Percentiles rank a stretch among this genome's conserved stretches.
These are phyloP conservation scores for Blastobotrys buckinghamii DNA, from an alignment of 1,139 yeast genomes.

Conservation along the genomic window DNA sequence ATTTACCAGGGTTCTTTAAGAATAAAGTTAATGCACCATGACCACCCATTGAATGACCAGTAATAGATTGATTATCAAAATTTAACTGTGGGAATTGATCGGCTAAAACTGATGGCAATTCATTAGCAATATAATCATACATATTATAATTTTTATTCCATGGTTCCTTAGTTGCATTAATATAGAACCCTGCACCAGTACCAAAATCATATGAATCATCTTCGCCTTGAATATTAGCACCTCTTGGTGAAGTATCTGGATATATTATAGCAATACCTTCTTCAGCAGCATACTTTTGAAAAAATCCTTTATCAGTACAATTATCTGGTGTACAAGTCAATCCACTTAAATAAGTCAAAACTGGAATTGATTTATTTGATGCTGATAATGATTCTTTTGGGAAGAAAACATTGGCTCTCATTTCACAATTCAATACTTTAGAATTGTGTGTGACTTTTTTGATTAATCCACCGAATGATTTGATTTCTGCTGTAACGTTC, in stretches of 20 bases:
- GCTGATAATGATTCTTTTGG: slow-evolving; percentile 50
- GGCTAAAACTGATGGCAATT: slow-evolving; percentile 51
- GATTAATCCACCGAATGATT: slow-evolving; percentile 70
- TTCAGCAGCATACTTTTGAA: slow-evolving; percentile 74
- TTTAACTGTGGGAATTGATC: slow-evolving; percentile 40
- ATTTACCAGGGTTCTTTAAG: slow-evolving; percentile 65
- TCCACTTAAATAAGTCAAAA: slow-evolving; percentile 77
- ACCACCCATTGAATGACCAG: slow-evolving; percentile 99
- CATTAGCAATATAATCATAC: slow-evolving; percentile 78
- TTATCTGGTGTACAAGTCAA: slow-evolving; percentile 91
- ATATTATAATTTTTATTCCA: slow-evolving; percentile 72
- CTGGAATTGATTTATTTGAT: slow-evolving; percentile 46
- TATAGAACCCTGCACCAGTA: slow-evolving; percentile 90
- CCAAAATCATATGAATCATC: slow-evolving; percentile 89
- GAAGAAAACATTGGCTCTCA: slow-evolving; percentile 78
- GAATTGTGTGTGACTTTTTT: slow-evolving; percentile 74
- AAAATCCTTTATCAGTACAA: slow-evolving; percentile 90
- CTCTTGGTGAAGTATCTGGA: slow-evolving; percentile 97
- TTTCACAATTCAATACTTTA: slow-evolving; percentile 53
- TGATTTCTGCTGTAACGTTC: slow-evolving; percentile 36
- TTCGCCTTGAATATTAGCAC: slow-evolving; percentile 77
- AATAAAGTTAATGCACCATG: slow-evolving; percentile 84
- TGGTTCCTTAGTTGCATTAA: slow-evolving; percentile 72
- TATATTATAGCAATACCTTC: slow-evolving; percentile 83
- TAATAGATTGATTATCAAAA: slow-evolving; percentile 56